Evolutionary conservation across 805 yeast species (phyloP), one percentile per base, ranked within the genome.

Genomic region (Kodamaea neixiangensis): DNA sequence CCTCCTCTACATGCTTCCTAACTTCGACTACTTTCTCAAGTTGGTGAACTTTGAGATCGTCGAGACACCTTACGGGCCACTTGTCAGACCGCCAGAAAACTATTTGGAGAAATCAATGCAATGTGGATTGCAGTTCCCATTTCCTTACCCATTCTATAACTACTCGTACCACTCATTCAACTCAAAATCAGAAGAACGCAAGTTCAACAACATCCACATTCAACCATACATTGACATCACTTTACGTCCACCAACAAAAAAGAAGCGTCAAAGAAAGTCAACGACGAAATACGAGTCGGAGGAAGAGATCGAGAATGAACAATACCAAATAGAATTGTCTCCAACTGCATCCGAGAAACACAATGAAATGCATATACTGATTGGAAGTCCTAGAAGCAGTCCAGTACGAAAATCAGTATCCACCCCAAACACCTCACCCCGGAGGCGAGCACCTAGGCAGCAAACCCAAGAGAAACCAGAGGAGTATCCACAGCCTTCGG

Each of bases 81-180:
- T 75, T 15, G 68, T 75, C 17, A 60, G 59, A 46, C 79, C 78
- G 2, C 79, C 79, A 0, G 60, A 60, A 22, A 73, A 72, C 54
- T 71, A 60, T 53, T 51, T 73, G 53, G 64, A 59, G 33, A 65
- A 65, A 46, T 60, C 65, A 19, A 64, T 75, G 69, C 60, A 67
- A 38, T 69, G 65, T 51, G 79, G 78, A 1, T 69, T 72, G 46
- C 74, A 71, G 49, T 75, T 70, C 52, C 77, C 78, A 19, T 73
- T 70, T 51, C 79, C 79, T 5, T 75, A 68, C 51, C 78, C 79
- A 33, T 75, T 73, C 51, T 75, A 74, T 59, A 74, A 74, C 49
- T 75, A 65, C 56, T 72, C 77, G 5, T 73, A 71, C 57, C 79
- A 75, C 53, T 58, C 72, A 3, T 58, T 69, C 39, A 64, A 67